These are phyloP conservation scores for Aegilops longissima DNA, from an alignment of 176 grass and related monocot genomes.

Conservation along the genomic window DNA sequence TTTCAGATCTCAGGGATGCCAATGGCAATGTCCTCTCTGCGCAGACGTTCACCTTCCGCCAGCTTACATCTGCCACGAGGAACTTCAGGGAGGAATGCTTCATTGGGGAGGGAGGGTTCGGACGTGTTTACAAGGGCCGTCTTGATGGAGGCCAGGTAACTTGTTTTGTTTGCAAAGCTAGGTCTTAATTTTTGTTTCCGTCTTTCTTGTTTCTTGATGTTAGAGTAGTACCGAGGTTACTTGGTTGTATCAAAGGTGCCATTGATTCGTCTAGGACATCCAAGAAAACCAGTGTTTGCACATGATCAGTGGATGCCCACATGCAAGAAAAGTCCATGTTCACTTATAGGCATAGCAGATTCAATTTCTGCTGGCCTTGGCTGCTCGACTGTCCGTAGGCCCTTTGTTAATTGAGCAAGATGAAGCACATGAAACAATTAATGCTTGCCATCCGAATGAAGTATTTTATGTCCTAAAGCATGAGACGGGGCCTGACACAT, in stretches of 20 bases:
- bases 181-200: not conserved
- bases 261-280: slow-evolving; percentile 48
- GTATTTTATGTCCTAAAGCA: not conserved
- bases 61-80: slow-evolving; percentile 62
- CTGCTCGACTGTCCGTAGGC: not conserved
- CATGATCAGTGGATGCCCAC: slow-evolving; percentile 46
- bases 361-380: slow-evolving; percentile 17
- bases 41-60: slow-evolving; percentile 87
- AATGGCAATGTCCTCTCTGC: slow-evolving; percentile 50
- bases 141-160: slow-evolving; percentile 75
- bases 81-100: slow-evolving; percentile 91
- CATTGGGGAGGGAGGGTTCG: slow-evolving; percentile 91
- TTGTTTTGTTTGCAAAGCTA: not conserved
- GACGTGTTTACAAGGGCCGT: slow-evolving; percentile 77
- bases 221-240: slow-evolving; percentile 22
- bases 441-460: not conserved
- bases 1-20: slow-evolving; percentile 46
- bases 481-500: not conserved
- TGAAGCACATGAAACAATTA: slow-evolving; percentile 20
- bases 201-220: slow-evolving; percentile 34
- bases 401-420: slow-evolving; percentile 32
- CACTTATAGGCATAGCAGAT: slow-evolving; percentile 29
- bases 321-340: slow-evolving; percentile 27
- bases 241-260: slow-evolving; percentile 22
- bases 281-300: slow-evolving; percentile 35